Base-by-base conservation (phyloP, 306 rosid species). In the Acmispon strigosus region DNA sequence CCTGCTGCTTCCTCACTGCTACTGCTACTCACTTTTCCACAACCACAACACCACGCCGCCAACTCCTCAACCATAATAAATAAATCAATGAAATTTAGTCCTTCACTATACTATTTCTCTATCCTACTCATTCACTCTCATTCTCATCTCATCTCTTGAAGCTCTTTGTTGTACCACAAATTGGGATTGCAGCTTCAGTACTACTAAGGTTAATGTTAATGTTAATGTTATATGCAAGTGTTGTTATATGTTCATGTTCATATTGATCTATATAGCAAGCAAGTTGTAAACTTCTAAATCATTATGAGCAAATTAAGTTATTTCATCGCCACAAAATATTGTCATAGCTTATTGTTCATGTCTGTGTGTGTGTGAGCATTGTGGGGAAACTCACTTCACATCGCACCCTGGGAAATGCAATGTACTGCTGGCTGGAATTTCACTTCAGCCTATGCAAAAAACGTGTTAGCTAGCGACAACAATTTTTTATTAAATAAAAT, bases 171-270 rank as follows among this genome's bases (percentile, higher is more conserved):
- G n/a, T n/a, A n/a, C n/a, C n/a, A n/a, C n/a, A n/a, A n/a, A n/a
- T n/a, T n/a, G n/a, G 37, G 8, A 32, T 17, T 47, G 53, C 39
- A 53, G 52, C 64, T 59, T 55, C 47, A 65, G 49, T 59, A 18
- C 64, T 62, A 22, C 68, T 73, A 48, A 69, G 36, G 3, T 16
- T 41, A 10, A n/a, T n/a, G n/a, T n/a, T n/a, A n/a, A n/a, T n/a
- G n/a, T n/a, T n/a, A n/a, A n/a, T n/a, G n/a, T n/a, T 14, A 18
- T 42, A 10, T 32, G 57, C 62, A 80, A 74, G 62, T 47, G 5
- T 53, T 34, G 76, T n/a, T 61, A 78, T 24, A 60, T 48, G 78
- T 74, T 36, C 13, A 72, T 60, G 72, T 72, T n/a, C n/a, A n/a
- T n/a, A n/a, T n/a, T n/a, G n/a, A n/a, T n/a, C n/a, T n/a, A n/a